phyloP scores from a whole-genome alignment of 73 alveolate species.

The Stentor coeruleus region DNA sequence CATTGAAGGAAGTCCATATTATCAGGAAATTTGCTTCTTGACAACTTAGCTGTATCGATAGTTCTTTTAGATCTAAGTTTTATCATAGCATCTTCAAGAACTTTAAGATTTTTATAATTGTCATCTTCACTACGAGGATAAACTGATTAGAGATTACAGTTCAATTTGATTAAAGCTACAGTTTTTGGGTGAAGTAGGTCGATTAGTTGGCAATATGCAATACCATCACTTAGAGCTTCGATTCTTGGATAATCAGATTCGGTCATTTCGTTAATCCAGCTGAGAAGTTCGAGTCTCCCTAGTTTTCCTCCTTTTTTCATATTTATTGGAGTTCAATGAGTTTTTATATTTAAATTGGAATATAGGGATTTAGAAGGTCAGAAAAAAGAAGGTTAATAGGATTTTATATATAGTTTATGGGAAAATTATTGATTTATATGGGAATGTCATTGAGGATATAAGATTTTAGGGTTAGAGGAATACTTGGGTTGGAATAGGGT shows the following conservation, averaged over 20 bases:
- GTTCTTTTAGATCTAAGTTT: slow-evolving; percentile 33
- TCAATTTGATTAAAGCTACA: slow-evolving; percentile 36
- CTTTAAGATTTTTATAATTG: slow-evolving; percentile 38
- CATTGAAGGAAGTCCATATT: slow-evolving; percentile 61
- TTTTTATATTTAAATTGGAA: too few relatives aligned
- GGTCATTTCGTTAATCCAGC: slow-evolving; percentile 61
- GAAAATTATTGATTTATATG: too few relatives aligned
- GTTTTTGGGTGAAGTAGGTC: slow-evolving; percentile 59
- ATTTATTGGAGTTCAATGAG: neutral
- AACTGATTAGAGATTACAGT: slow-evolving; percentile 27
- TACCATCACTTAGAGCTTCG: slow-evolving; percentile 59
- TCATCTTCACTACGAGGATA: slow-evolving; percentile 48
- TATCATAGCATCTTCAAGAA: slow-evolving; percentile 38
- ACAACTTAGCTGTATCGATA: slow-evolving; percentile 25
- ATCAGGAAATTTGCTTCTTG: slow-evolving; percentile 58
- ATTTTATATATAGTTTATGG: too few relatives aligned
- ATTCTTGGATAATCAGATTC: slow-evolving; percentile 69
- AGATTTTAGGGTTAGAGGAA: too few relatives aligned
- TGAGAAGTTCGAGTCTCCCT: slow-evolving; percentile 66
- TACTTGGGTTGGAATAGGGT: too few relatives aligned
- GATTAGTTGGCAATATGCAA: slow-evolving; percentile 48
- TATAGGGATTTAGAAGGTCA: neutral
- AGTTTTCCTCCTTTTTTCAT: slow-evolving; percentile 55
- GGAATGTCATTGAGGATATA: too few relatives aligned
- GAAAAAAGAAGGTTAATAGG: too few relatives aligned